Conservation (phyloP, 176 grass and related monocot genomes). For the Saccharum officinarum region DNA sequence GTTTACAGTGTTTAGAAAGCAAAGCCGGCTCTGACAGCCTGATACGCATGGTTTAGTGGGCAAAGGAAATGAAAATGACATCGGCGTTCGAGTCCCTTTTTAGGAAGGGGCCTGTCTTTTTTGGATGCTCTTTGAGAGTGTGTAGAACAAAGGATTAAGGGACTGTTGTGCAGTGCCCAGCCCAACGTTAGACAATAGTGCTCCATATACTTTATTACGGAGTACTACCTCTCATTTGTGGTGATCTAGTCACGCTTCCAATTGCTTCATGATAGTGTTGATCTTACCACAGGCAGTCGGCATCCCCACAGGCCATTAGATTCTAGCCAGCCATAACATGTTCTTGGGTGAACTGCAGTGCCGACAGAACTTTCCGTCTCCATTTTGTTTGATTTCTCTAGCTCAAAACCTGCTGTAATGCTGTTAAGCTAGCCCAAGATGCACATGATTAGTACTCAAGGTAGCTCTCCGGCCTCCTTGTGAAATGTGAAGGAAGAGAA, state of each 20-base stretch:
- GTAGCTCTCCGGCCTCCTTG: neutral
- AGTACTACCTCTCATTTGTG: neutral
- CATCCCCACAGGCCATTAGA: neutral
- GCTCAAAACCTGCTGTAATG: neutral
- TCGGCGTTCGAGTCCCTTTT: conserved; percentile 48
- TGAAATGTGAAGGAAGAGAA: neutral
- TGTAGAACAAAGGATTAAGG: conserved; percentile 41
- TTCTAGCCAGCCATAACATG: conserved; percentile 3
- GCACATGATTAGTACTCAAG: neutral
- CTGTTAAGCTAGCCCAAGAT: neutral
- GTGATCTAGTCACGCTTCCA: conserved; percentile 22
- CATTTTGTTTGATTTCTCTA: conserved; percentile 10
- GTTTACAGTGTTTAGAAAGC: conserved; percentile 55
- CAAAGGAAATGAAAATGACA: conserved; percentile 29
- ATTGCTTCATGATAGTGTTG: conserved; percentile 12
- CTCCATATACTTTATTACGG: neutral
- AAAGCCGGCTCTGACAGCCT: conserved; percentile 42
- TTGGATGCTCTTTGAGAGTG: conserved; percentile 46
- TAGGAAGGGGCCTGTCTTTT: conserved; percentile 33
- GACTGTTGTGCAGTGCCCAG: conserved; percentile 16
- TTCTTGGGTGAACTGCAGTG: neutral
- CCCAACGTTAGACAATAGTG: neutral
- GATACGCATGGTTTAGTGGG: conserved; percentile 30
- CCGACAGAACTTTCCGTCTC: conserved; percentile 3
- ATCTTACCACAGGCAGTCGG: neutral